A percentile compares a stretch with the other conserved stretches of the same genome.
Conservation (phyloP, 176 grass and related monocot species). For the Oryza glumipatula region DNA sequence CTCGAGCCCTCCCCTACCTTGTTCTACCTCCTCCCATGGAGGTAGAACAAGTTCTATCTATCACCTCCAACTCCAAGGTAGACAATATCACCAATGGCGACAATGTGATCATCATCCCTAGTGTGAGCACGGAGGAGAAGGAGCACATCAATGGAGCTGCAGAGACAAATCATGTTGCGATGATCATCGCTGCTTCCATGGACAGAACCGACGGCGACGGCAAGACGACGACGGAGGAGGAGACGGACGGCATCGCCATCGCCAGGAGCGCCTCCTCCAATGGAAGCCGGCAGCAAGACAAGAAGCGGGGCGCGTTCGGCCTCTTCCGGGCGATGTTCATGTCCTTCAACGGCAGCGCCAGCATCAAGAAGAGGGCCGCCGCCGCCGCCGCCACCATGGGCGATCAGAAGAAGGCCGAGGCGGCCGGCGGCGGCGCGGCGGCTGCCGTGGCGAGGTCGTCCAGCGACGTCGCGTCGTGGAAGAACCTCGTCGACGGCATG, state of each 20-base stretch:
- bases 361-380: neutral
- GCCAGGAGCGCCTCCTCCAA: neutral
- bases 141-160: neutral
- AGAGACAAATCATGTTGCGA: neutral
- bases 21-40: conserved; percentile 30
- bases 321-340: conserved; percentile 37
- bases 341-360: conserved; percentile 12
- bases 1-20: neutral
- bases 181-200: neutral
- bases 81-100: neutral
- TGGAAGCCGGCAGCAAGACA: neutral
- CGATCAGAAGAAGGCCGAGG: neutral
- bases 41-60: neutral
- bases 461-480: conserved; percentile 42
- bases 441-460: neutral
- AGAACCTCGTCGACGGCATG: conserved; percentile 52
- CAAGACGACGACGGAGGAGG: neutral
- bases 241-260: neutral
- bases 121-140: conserved; percentile 15
- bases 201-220: neutral
- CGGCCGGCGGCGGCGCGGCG: too few relatives aligned
- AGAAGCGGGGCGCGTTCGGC: conserved; percentile 38
- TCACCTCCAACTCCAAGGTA: neutral
- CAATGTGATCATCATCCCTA: neutral
- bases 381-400: neutral